Percentiles rank a stretch among this genome's conserved stretches.
These are phyloP conservation scores for Tulasnella sp. DNA, from an alignment of 768 basidiomycete genomes.

Conservation along the genomic window DNA sequence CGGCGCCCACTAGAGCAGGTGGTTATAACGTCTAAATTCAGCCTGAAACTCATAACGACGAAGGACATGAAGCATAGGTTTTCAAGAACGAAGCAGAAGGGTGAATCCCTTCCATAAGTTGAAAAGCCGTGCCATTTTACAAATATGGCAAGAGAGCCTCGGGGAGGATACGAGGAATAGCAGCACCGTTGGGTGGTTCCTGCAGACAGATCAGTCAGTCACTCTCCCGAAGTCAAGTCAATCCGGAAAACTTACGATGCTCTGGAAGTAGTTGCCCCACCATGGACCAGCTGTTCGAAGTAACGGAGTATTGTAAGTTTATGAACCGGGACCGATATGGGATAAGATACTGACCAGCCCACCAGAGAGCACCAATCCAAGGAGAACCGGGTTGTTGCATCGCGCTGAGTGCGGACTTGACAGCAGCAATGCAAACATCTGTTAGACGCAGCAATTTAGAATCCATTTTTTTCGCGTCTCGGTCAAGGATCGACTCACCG, in stretches of 20 bases:
- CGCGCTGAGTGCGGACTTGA: conserved; percentile 42
- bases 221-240: too few species aligned
- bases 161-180: conserved; percentile 42
- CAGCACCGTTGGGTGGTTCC: conserved; percentile 42
- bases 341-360: conserved; percentile 28
- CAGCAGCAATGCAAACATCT: conserved; percentile 35
- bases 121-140: conserved; percentile 1
- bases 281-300: conserved; percentile 42
- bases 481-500: conserved; percentile 7
- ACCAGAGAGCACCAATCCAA: conserved; percentile 46
- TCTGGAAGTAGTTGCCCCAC: conserved; percentile 18
- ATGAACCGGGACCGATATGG: too few species aligned
- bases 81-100: not conserved
- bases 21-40: too few species aligned
- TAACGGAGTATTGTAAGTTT: too few species aligned
- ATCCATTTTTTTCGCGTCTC: not conserved
- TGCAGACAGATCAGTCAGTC: too few species aligned
- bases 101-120: not conserved
- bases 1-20: too few species aligned
- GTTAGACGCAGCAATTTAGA: not conserved
- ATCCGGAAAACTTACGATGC: conserved; percentile 14
- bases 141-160: conserved; percentile 43
- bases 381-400: conserved; percentile 39
- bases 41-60: too few species aligned
- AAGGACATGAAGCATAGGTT: not conserved